Evolutionary conservation across 768 basidiomycete genomes (phyloP).

Genomic region (Collybia nuda): DNA sequence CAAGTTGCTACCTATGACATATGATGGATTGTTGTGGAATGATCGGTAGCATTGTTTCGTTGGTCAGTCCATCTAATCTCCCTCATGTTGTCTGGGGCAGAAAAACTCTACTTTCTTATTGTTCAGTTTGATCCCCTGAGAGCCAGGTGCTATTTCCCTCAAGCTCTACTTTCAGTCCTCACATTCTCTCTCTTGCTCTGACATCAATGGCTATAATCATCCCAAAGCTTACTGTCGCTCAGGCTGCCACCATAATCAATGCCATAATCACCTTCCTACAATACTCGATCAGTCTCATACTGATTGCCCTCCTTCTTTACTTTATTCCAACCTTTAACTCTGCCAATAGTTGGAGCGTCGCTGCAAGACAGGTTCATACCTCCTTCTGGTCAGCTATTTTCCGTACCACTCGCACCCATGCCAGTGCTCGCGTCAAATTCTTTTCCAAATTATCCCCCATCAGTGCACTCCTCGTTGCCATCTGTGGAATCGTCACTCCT

Average conservation of each 20-base stretch:
- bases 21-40: no score
- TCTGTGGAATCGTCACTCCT: constrained; percentile 18
- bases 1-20: no score
- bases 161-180: no score
- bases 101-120: no score
- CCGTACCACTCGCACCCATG: constrained; percentile 1
- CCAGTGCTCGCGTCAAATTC: constrained; percentile 6
- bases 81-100: no score
- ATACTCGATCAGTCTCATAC: constrained; percentile 16
- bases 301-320: constrained; percentile 17
- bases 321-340: constrained; percentile 13
- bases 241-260: constrained; percentile 21
- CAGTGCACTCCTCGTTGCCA: constrained; percentile 13
- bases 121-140: no score
- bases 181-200: no score
- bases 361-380: constrained; percentile 15
- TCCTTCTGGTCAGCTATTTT: constrained; percentile 19
- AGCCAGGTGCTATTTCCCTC: no score
- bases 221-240: constrained; percentile 15
- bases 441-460: constrained; percentile 13
- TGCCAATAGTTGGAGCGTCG: constrained; percentile 19
- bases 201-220: constrained; percentile 1
- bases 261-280: constrained; percentile 17
- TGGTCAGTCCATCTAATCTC: no score
- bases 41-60: no score